Percentiles rank a stretch among this genome's conserved stretches.
These are phyloP conservation scores for Coniferiporia sulphurascens DNA, from an alignment of 1,284 basidiomycete species.

Conservation along the genomic window DNA sequence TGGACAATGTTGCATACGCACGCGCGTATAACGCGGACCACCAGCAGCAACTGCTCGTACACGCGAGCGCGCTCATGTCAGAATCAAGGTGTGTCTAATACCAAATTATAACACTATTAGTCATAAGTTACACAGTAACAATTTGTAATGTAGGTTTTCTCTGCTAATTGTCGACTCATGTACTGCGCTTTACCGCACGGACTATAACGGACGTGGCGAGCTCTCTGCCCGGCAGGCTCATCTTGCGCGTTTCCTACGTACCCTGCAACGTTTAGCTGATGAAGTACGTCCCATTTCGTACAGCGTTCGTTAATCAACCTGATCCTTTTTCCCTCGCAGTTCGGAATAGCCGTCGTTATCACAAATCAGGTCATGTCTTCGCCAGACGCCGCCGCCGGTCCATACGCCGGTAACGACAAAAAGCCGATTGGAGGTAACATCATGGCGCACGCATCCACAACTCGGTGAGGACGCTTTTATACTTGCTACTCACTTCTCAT, in stretches of 20 bases:
- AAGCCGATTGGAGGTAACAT: conserved; percentile 98
- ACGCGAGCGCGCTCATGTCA: conserved; percentile 95
- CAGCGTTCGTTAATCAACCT: not conserved
- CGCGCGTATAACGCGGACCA: conserved; percentile 99
- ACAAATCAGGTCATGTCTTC: conserved; percentile 99
- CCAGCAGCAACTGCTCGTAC: conserved; percentile 86
- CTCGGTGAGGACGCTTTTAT: conserved; percentile 47
- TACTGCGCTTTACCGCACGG: conserved; percentile 93
- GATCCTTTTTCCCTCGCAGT: conserved; percentile 44
- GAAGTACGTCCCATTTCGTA: conserved; percentile 54
- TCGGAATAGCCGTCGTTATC: conserved; percentile 95
- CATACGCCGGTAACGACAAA: conserved; percentile 88
- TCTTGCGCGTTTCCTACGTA: conserved; percentile 95
- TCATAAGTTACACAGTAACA: conserved; percentile 17
- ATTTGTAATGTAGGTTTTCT: conserved; percentile 67
- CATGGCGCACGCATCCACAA: conserved; percentile 94
- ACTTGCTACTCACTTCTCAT: not conserved
- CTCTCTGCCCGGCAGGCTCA: conserved; percentile 94
- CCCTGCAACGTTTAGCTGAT: conserved; percentile 90
- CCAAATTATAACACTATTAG: not conserved
- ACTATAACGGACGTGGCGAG: conserved; percentile 95
- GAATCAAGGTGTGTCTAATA: conserved; percentile 75
- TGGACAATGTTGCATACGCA: conserved; percentile 98
- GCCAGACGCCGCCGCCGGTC: conserved; percentile 89
- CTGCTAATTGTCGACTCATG: conserved; percentile 96